Base-by-base conservation (phyloP, 305 asterid genomes). In the Ajuga reptans region DNA sequence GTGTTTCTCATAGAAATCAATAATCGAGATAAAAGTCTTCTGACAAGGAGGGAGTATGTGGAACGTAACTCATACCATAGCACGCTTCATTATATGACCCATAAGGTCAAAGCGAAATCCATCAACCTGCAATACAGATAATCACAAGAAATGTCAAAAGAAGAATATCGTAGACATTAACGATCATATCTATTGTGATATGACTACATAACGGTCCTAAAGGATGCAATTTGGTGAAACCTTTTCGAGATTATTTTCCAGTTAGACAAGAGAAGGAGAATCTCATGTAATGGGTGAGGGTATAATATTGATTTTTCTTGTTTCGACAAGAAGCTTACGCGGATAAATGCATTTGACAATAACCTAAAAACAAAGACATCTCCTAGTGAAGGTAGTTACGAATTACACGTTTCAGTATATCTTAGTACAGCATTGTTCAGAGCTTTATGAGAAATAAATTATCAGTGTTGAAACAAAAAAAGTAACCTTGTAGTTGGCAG, bases 31-130 rank as follows among this genome's bases (percentile, higher is more conserved):
- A 21, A 21, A 21, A 21, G 27, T 55, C 50, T 27, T 41, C 36
- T 52, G 33, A 72, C 58, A n/a, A 9, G n/a, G 14, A 66, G 0
- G 51, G 66, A 16, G 12, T 21, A 36, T 56, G 52, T 18, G 9
- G 52, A 69, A 69, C 16, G 42, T 76, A 73, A 71, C 31, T n/a
- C 87, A 61, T 84, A 93, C 99, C 99, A 90, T 90, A 53, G 97
- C 84, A 56, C 73, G 81, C 77, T 93, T 90, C 99, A 93, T 93
- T 64, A 93, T 76, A 76, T 93, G 97, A 24, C 99, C 99, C 99
- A 93, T 93, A 64, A 93, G 90, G 82, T 93, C 99, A 83, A 93
- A 93, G 49, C 99, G 95, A 66, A 90, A 93, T 60, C 99, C 99
- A 74, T 90, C 99, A 83, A 93, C 94, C 99, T 93, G 96, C 77